Evolutionary conservation across 345 rosid genomes (phyloP).

Genomic region (Alliaria petiolata): DNA sequence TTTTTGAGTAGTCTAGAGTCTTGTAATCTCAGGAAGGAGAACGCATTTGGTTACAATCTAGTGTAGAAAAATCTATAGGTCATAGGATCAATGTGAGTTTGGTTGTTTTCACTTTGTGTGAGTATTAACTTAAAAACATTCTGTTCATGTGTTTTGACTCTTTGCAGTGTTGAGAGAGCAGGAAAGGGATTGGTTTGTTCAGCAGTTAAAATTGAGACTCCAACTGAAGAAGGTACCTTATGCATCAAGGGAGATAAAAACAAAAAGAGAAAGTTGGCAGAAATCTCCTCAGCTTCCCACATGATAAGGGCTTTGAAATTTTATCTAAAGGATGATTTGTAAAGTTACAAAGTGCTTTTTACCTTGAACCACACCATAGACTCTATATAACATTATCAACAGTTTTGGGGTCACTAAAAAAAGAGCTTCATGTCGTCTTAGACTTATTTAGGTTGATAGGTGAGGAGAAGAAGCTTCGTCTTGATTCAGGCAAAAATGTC

Average conservation of each 20-base stretch:
- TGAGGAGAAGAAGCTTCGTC: background rate
- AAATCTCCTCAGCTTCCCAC: conserved; percentile 52
- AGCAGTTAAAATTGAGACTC: conserved; percentile 39
- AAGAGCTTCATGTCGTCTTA: background rate
- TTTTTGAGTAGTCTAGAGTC: background rate
- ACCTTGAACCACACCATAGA: background rate
- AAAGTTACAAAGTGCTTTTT: background rate
- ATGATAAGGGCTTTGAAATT: conserved; percentile 40
- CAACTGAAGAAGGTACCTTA: conserved; percentile 31
- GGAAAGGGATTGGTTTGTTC: conserved; percentile 45
- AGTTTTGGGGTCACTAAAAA: background rate
- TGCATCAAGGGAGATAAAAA: conserved; percentile 39
- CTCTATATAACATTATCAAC: background rate
- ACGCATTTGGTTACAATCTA: background rate
- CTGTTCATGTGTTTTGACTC: background rate
- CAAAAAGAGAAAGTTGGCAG: conserved; percentile 41
- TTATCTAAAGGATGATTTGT: conserved; percentile 13
- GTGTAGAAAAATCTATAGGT: too few species aligned
- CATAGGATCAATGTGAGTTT: too few species aligned
- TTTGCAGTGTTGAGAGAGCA: conserved; percentile 38
- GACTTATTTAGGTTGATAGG: background rate
- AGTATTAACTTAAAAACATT: background rate
- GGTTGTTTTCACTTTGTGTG: too few species aligned
- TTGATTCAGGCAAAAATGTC: background rate
- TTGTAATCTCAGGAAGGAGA: background rate